Evolutionary conservation across 305 asterid genomes (phyloP).

Genomic region (Nicotiana rustica): DNA sequence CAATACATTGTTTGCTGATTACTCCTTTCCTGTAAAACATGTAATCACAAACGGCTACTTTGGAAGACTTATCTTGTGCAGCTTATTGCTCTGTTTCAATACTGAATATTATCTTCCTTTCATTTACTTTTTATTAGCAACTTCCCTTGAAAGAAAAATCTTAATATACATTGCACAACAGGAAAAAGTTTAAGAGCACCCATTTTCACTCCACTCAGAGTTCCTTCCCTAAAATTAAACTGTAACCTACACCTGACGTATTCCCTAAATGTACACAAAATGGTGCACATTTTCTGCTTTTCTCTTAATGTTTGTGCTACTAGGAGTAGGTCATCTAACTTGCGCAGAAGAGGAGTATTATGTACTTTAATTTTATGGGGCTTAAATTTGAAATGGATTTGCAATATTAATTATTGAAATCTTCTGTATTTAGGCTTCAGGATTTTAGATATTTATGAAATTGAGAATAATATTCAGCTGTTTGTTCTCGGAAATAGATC

Average conservation of each 20-base stretch:
- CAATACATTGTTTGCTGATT: not conserved
- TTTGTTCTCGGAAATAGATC: slow-evolving; percentile 44
- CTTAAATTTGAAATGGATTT: not conserved
- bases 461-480: slow-evolving; percentile 7
- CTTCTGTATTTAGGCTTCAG: not conserved
- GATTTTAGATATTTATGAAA: not conserved
- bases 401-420: not conserved
- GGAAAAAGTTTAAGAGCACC: not conserved
- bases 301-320: not conserved
- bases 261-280: not conserved
- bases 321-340: not conserved
- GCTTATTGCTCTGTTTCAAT: not conserved
- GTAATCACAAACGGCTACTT: not conserved
- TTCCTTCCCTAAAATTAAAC: not conserved
- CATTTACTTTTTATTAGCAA: not conserved
- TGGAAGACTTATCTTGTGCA: not conserved
- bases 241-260: not conserved
- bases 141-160: not conserved
- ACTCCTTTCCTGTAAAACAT: not conserved
- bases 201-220: not conserved
- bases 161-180: not conserved
- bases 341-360: not conserved
- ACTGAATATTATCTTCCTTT: not conserved
- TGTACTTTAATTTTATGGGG: not conserved
- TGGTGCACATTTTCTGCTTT: not conserved